Percentiles rank a stretch among this genome's conserved stretches.
These are phyloP conservation scores for Cercospora sp. DNA, from an alignment of 2,329 filamentous ascomycete genomes.

Conservation along the genomic window DNA sequence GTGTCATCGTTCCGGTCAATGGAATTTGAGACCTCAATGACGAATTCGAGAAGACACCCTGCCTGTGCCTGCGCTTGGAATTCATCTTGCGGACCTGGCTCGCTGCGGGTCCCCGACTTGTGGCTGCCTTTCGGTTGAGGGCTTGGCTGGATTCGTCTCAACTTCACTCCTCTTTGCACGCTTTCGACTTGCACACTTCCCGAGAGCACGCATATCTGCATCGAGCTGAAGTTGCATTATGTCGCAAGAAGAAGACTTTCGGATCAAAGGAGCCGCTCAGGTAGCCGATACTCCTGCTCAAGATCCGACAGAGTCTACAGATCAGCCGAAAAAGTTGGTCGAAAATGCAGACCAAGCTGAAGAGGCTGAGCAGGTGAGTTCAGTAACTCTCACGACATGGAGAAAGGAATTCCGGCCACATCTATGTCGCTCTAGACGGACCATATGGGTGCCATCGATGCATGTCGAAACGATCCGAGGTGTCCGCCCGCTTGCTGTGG, in stretches of 20 bases:
- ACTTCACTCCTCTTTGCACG: constrained; percentile 17
- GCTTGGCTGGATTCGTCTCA: constrained; percentile 11
- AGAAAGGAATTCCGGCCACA: not conserved
- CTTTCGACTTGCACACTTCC: not conserved
- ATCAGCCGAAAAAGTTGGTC: constrained; percentile 19
- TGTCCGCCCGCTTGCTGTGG: not conserved
- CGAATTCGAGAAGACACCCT: not conserved
- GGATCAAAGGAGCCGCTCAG: constrained; percentile 30
- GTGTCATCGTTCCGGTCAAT: not conserved
- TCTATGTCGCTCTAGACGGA: not conserved
- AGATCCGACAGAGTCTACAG: constrained; percentile 13
- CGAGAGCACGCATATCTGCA: not conserved
- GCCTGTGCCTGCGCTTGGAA: not conserved
- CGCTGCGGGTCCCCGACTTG: constrained; percentile 8
- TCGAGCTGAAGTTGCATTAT: constrained; percentile 15
- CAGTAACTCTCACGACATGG: constrained; percentile 3
- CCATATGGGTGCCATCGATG: not conserved
- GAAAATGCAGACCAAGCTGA: constrained; percentile 19
- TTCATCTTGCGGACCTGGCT: not conserved
- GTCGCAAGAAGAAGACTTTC: constrained; percentile 27
- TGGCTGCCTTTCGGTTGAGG: constrained; percentile 11
- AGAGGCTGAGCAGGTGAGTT: constrained; percentile 28
- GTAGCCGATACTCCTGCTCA: constrained; percentile 9
- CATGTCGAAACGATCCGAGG: not conserved
- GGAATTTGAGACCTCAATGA: not conserved